Base-by-base conservation (phyloP, 2,329 filamentous ascomycete species). In the Pseudopithomyces maydicus region DNA sequence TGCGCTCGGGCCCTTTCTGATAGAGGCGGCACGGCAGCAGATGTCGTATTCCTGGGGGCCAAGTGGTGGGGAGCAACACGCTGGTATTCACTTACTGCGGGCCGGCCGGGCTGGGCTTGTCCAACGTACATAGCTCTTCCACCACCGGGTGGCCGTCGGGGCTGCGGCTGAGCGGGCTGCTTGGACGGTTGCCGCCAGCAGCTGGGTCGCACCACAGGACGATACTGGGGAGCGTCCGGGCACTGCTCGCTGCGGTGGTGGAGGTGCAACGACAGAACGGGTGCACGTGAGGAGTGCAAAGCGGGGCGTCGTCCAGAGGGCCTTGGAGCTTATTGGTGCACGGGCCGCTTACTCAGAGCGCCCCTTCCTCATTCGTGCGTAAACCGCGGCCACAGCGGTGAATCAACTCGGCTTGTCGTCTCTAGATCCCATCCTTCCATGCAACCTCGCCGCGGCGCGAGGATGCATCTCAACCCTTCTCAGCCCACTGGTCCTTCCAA, bases 401-500 rank as follows among this genome's bases (percentile, higher is more conserved):
- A 59, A 66, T 61, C 52, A 35, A 42, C 53, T 33, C 52, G 52
- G 47, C 32, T 22, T 23, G 38, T 33, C 38, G 48, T 61, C 50
- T 62, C 59, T 56, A 63, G 62, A 57, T 59, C 63, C 54, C 54
- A 63, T 59, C 53, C 63, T 56, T 39, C 35, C 48, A 55, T 65
- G 59, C 62, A 26, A 55, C 58, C 50, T 50, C 59, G 56, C 61
- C 58, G 58, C 54, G 57, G 54, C 57, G 52, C 43, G 43, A 55
- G 41, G 50, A 39, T 33, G 52, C 43, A 56, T 47, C 39, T 54
- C 54, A 57, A 36, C 54, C 56, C 52, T 52, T 56, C 50, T 42
- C 35, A 54, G 33, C 53, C 48, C 55, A 41, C 50, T 55, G 56
- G 26, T 29, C 50, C 66, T 54, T 61, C 70, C 64, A 72, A 69